These are phyloP conservation scores for Cutaneotrichosporon curvatum DNA, from an alignment of 1,284 basidiomycete genomes.

Conservation along the genomic window DNA sequence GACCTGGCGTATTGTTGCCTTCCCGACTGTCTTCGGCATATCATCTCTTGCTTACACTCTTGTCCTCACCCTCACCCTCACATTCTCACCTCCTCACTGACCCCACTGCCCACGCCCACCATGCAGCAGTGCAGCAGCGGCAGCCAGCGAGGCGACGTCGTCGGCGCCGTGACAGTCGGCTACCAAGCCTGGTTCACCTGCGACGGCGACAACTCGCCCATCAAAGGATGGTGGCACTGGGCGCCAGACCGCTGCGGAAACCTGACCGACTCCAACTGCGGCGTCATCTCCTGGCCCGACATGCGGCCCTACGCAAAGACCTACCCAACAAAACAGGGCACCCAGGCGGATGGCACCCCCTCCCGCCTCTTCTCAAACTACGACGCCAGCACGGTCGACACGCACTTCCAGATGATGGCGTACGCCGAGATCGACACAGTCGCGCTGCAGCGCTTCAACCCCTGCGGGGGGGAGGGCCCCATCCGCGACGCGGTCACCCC, in stretches of 20 bases:
- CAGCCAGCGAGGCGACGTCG: slow-evolving; percentile 12
- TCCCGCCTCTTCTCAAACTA: slow-evolving; percentile 11
- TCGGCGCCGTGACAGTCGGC: slow-evolving; percentile 14
- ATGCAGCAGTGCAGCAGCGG: too few species aligned
- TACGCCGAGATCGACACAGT: slow-evolving; percentile 15
- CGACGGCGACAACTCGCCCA: slow-evolving; percentile 13
- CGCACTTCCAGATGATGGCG: slow-evolving; percentile 15
- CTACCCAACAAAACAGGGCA: slow-evolving; percentile 6
- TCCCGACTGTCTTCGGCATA: too few species aligned
- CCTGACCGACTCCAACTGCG: slow-evolving; percentile 8
- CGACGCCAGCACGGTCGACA: slow-evolving; percentile 10
- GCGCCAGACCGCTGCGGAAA: slow-evolving; percentile 9
- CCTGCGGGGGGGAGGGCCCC: slow-evolving; percentile 13
- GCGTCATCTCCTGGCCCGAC: slow-evolving; percentile 16
- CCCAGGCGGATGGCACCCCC: slow-evolving; percentile 1
- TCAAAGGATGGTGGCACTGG: slow-evolving; percentile 19
- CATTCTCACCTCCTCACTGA: background rate
- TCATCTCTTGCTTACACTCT: background rate
- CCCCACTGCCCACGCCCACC: background rate
- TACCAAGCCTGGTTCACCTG: slow-evolving; percentile 19
- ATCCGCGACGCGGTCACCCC: slow-evolving; percentile 11
- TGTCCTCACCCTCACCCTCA: background rate
- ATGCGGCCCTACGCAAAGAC: slow-evolving; percentile 12
- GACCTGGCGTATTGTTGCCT: too few species aligned
- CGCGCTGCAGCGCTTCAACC: slow-evolving; percentile 21